phyloP scores from a whole-genome alignment of 1,284 basidiomycete genomes.

The Ustilago loliicola region DNA sequence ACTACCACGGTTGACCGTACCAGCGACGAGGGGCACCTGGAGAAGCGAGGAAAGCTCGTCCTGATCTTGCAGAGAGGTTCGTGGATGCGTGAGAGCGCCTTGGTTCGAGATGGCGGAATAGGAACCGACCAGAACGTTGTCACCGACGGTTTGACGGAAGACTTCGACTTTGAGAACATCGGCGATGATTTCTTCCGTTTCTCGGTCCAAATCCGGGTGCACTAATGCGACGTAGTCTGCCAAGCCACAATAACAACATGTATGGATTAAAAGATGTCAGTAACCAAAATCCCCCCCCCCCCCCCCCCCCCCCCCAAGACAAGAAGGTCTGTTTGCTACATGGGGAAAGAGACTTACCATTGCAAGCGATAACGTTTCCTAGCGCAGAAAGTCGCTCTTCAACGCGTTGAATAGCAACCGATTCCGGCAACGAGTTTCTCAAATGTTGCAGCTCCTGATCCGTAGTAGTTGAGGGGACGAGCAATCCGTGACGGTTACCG shows the following conservation, averaged over 20 bases:
- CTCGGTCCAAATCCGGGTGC: constrained; percentile 91
- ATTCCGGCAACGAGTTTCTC: constrained; percentile 92
- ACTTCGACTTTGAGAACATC: constrained; percentile 99
- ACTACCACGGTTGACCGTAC: constrained; percentile 97
- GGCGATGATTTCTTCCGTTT: constrained; percentile 99
- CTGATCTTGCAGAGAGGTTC: constrained; percentile 96
- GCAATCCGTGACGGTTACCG: constrained; percentile 88
- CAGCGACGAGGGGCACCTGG: constrained; percentile 95
- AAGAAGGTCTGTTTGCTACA: no score
- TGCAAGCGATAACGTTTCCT: constrained; percentile 98
- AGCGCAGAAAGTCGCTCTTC: constrained; percentile 96
- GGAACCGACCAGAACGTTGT: constrained; percentile 95
- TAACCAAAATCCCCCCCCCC: no score
- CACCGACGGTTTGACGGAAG: constrained; percentile 96
- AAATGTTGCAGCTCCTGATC: constrained; percentile 99
- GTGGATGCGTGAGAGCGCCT: constrained; percentile 96
- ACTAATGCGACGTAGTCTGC: constrained; percentile 67
- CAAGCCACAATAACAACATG: background rate
- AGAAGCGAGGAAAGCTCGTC: constrained; percentile 95
- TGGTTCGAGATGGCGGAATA: constrained; percentile 96
- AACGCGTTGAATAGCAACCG: constrained; percentile 91
- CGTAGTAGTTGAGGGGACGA: constrained; percentile 94
- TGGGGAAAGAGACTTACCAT: no score
- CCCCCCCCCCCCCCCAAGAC: no score
- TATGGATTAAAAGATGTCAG: background rate